Evolutionary conservation across 139 green algal genomes (phyloP), one percentile per base, ranked within the genome.

Genomic region (Micractinium sp.): DNA sequence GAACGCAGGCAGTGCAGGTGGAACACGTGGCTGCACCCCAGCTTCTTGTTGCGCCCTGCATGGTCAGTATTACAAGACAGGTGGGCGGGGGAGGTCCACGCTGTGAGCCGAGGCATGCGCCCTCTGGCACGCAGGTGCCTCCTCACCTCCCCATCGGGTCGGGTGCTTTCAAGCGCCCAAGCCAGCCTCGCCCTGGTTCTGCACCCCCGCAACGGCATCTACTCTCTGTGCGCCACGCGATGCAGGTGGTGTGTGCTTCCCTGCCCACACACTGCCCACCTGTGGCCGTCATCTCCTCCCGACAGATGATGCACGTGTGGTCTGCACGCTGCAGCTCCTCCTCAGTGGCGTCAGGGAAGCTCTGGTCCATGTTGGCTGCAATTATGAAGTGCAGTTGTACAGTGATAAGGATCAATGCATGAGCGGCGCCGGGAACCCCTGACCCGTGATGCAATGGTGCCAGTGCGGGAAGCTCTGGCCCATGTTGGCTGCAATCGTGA

Each of bases 261-360:
- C 80, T 66, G 4, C 31, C 7, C 27, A 16, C 31, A 12, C n/a
- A 31, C n/a, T 9, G 19, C 81, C 25, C 63, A 87, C 83, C 66
- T 53, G 76, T 38, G 89, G 90, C 74, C 35, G 67, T 83, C 97
- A 99, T 98, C 87, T 99, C 97, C 85, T 99, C 97, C 12, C 97
- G 91, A 94, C 98, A 99, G 90, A 99, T 98, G 93, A 99, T 99
- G 96, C 98, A 99, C 76, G 97, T 94, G 66, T 94, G 93, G 90
- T 99, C 97, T 41, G 92, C 94, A 47, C 96, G 94, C 60, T 89
- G 89, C 86, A 99, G 91, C 89, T 99, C 98, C 81, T 98, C 97
- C 31, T 91, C 76, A 0, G 91, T 97, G 13, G 97, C 97, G 79
- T 99, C 97, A 3, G 94, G 92, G 80, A 99, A 99, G 73, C 95